Conservation (phyloP, 257 asterid species). For the Cruciata laevipes region DNA sequence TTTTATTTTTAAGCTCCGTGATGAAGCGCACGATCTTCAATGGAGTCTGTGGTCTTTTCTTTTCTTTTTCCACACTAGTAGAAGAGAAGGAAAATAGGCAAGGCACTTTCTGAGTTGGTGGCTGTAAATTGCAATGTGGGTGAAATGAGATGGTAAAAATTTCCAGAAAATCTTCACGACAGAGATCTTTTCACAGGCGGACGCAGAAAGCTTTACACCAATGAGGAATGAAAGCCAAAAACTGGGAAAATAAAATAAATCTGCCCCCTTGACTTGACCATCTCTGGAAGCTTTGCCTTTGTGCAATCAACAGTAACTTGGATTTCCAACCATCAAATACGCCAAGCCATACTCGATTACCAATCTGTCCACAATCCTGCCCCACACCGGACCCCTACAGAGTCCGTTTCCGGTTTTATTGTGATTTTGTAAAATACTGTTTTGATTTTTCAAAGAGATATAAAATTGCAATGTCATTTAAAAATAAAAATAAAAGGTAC, state of each 20-base stretch:
- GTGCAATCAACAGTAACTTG: not conserved
- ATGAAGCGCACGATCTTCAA: not conserved
- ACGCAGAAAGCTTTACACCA: not conserved
- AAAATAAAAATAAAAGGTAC: not conserved
- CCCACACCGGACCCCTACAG: not conserved
- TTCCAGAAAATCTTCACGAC: conserved; percentile 1
- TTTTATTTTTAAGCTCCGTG: not conserved
- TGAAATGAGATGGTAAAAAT: not conserved
- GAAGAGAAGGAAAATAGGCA: not conserved
- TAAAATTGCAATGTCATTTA: not conserved
- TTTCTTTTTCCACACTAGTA: too few relatives aligned
- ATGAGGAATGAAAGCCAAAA: not conserved
- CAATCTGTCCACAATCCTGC: not conserved
- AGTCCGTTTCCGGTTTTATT: not conserved
- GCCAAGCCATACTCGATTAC: not conserved
- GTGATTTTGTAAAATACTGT: not conserved
- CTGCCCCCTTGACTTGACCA: not conserved
- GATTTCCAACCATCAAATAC: not conserved
- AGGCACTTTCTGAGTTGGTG: not conserved
- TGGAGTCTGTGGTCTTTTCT: not conserved
- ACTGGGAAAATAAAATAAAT: conserved; percentile 6
- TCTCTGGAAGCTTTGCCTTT: not conserved
- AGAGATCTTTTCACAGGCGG: conserved; percentile 5
- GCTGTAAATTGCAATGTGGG: not conserved
- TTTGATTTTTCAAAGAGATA: too few relatives aligned